Evolutionary conservation across 805 yeast genomes (phyloP).

Genomic region (Phaffomyces thermotolerans): DNA sequence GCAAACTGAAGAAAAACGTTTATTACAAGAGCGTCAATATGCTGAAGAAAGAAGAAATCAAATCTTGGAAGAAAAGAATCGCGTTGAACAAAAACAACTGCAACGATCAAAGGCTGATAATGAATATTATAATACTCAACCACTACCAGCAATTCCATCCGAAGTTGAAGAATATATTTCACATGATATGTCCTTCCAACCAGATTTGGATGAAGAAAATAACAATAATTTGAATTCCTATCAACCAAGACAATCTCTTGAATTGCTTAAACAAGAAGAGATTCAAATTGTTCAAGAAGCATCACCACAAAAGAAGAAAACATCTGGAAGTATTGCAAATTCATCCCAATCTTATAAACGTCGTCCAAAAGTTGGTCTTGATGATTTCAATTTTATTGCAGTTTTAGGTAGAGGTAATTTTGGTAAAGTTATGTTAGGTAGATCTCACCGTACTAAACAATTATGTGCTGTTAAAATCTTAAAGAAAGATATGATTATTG

Average conservation of each 20-base stretch:
- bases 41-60: constrained; percentile 13
- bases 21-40: constrained; percentile 10
- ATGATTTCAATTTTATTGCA: constrained; percentile 89
- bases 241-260: constrained; percentile 1
- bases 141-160: not conserved
- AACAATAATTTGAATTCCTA: not conserved
- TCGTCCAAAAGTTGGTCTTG: constrained; percentile 79
- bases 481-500: constrained; percentile 92
- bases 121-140: constrained; percentile 15
- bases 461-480: constrained; percentile 94
- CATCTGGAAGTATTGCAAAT: constrained; percentile 8
- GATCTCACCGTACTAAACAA: constrained; percentile 72
- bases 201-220: constrained; percentile 6
- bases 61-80: not conserved
- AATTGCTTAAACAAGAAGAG: constrained; percentile 1
- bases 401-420: constrained; percentile 98
- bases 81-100: too few relatives aligned
- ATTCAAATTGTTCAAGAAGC: not conserved
- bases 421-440: constrained; percentile 97
- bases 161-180: constrained; percentile 10
- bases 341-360: constrained; percentile 18
- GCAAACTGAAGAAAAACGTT: constrained; percentile 12
- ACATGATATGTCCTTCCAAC: constrained; percentile 16
- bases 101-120: constrained; percentile 6
- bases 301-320: constrained; percentile 4